A percentile compares a stretch with the other conserved stretches of the same genome.
Conservation (phyloP, 192 early-diverging fungal species). For the Gigaspora rosea region DNA sequence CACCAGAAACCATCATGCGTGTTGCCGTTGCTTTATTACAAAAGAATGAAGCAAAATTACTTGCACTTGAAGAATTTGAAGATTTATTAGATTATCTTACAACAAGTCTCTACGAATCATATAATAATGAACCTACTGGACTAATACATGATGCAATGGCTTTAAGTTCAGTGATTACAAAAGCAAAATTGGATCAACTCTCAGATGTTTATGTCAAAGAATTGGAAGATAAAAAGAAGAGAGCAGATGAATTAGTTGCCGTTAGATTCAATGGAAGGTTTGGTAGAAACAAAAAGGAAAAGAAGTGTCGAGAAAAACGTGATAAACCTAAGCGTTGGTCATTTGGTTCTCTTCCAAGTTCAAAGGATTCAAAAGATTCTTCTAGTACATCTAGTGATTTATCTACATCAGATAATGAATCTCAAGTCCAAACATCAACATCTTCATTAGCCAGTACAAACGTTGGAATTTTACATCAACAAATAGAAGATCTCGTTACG, state of each 20-base stretch:
- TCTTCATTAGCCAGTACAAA: constrained; percentile 29
- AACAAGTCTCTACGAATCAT: constrained; percentile 78
- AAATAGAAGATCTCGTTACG: constrained; percentile 64
- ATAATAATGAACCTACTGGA: constrained; percentile 57
- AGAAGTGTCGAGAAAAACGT: constrained; percentile 26
- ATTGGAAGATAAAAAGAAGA: constrained; percentile 54
- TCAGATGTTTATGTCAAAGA: constrained; percentile 57
- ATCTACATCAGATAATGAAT: background rate
- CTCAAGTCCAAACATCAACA: background rate
- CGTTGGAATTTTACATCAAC: constrained; percentile 50
- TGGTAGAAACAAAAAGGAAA: constrained; percentile 28
- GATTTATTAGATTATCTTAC: constrained; percentile 81
- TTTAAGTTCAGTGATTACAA: constrained; percentile 67
- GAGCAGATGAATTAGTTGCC: constrained; percentile 48
- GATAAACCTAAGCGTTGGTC: constrained; percentile 29
- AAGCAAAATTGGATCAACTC: constrained; percentile 70
- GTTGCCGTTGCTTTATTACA: constrained; percentile 87
- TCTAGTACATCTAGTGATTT: background rate
- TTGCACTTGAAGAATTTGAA: constrained; percentile 75
- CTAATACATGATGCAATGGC: constrained; percentile 81
- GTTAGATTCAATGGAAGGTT: constrained; percentile 55
- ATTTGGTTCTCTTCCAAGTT: background rate
- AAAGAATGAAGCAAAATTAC: constrained; percentile 70
- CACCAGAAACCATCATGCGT: constrained; percentile 85
- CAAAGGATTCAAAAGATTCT: background rate